These are phyloP conservation scores for Anaeramoeba flamelloides DNA, from an alignment of 78 protist species.

Conservation along the genomic window DNA sequence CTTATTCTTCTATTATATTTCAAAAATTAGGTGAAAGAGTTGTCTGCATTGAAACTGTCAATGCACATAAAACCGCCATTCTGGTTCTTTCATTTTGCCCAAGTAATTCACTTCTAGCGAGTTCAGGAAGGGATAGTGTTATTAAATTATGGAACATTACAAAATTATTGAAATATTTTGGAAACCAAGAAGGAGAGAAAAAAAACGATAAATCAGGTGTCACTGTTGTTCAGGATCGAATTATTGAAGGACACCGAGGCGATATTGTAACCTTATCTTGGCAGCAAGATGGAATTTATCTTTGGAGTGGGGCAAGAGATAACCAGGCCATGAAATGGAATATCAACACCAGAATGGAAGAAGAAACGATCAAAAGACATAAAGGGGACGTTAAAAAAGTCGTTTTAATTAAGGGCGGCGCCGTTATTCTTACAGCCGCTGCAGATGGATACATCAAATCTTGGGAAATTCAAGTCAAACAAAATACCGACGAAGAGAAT, in stretches of 20 bases:
- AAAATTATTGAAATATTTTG: neutral
- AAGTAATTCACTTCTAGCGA: neutral
- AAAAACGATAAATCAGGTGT: neutral
- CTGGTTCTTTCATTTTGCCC: neutral
- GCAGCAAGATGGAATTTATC: neutral
- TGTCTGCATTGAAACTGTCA: neutral
- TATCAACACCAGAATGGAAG: neutral
- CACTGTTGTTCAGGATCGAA: neutral
- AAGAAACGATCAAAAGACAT: neutral
- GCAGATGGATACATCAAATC: neutral
- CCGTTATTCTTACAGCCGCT: neutral
- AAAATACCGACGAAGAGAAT: neutral
- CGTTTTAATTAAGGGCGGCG: neutral
- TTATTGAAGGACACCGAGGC: neutral
- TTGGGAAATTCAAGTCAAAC: neutral
- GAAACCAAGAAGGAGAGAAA: neutral
- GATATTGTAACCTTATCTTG: neutral
- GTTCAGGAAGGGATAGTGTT: neutral
- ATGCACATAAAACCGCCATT: neutral
- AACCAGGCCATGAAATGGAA: neutral
- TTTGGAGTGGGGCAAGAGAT: slow-evolving; percentile 2
- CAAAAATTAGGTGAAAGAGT: too few relatives aligned
- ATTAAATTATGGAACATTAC: neutral
- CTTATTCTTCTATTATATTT: too few relatives aligned
- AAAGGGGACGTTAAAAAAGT: neutral